A percentile compares a stretch with the other conserved stretches of the same genome.
phyloP scores from a whole-genome alignment of 2,329 filamentous ascomycete species.

The Clonostachys chloroleuca region DNA sequence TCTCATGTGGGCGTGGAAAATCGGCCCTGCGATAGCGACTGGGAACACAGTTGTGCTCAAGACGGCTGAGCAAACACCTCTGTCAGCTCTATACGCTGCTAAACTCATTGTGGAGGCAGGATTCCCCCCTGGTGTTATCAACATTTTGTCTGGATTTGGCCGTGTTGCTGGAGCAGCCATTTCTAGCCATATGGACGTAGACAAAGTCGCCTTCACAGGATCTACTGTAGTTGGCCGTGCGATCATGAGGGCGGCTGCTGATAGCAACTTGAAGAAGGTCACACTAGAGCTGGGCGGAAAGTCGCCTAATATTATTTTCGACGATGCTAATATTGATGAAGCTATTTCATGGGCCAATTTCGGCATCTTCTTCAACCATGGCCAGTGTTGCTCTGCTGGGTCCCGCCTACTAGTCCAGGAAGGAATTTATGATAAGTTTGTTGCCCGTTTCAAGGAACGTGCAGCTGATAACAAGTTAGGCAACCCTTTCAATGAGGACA shows the following conservation, averaged over 20 bases:
- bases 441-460: conserved; percentile 59
- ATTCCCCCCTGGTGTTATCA: too few relatives aligned
- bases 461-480: conserved; percentile 54
- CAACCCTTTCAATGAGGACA: conserved; percentile 54
- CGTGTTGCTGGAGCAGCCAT: conserved; percentile 59
- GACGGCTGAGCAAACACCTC: too few relatives aligned
- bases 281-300: conserved; percentile 63
- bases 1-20: too few relatives aligned
- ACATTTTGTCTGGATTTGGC: conserved; percentile 34
- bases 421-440: conserved; percentile 54
- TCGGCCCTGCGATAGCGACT: too few relatives aligned
- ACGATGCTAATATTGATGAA: conserved; percentile 59
- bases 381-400: conserved; percentile 54
- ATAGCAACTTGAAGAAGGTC: conserved; percentile 58
- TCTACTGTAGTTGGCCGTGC: conserved; percentile 60
- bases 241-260: conserved; percentile 67
- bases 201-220: conserved; percentile 68
- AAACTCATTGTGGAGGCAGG: too few relatives aligned
- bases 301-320: conserved; percentile 57
- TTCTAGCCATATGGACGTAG: conserved; percentile 48
- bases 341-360: conserved; percentile 33
- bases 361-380: conserved; percentile 14
- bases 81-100: too few relatives aligned
- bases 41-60: conserved; percentile 6
- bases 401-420: conserved; percentile 59